Evolutionary conservation across 2,329 filamentous ascomycete species (phyloP), one percentile per base, ranked within the genome.

Genomic region (Fusarium udum): DNA sequence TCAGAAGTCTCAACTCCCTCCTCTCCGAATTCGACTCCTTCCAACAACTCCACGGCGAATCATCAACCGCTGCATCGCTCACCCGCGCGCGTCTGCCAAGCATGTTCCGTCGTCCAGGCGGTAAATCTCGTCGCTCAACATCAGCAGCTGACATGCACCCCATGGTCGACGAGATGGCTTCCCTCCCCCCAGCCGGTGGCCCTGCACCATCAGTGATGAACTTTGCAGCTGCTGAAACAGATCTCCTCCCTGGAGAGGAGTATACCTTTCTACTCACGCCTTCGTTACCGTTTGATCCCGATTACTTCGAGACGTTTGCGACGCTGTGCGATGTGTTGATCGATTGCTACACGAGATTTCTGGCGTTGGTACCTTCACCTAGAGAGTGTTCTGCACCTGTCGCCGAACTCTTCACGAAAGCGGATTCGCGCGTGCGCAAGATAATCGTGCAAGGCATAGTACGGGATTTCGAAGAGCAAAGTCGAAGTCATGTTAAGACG

Each of bases 271-370:
- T 99, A 4, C 87, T 98, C 26, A 98, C 95, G n/a, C 96, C 96
- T 0, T 92, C 91, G 22, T 84, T 99, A 53, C 96, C 96, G 0
- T 99, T 99, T 79, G 95, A 98, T 73, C 96, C 96, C 0, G 96
- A 99, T 82, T 99, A 97, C 79, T 96, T 95, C 82, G 95, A 97
- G 84, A 98, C 95, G 0, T 98, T 98, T 84, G 92, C 95, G 20
- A 98, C 96, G 18, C 87, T 99, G 12, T 98, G 96, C 84, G 96
- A 99, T 80, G 94, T 97, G 7, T 85, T 99, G 69, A 97, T 98
- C 77, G 96, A 98, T 81, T 94, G 92, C 78, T 99, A 99, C 83
- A 91, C 91, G 40, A 90, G 91, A 61, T 89, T 99, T 34, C 85
- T 97, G 77, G 87, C 86, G 48, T 85, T 99, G 67, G 86, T 98